These are phyloP conservation scores for Kodamaea neixiangensis DNA, from an alignment of 805 yeast species.

Conservation along the genomic window DNA sequence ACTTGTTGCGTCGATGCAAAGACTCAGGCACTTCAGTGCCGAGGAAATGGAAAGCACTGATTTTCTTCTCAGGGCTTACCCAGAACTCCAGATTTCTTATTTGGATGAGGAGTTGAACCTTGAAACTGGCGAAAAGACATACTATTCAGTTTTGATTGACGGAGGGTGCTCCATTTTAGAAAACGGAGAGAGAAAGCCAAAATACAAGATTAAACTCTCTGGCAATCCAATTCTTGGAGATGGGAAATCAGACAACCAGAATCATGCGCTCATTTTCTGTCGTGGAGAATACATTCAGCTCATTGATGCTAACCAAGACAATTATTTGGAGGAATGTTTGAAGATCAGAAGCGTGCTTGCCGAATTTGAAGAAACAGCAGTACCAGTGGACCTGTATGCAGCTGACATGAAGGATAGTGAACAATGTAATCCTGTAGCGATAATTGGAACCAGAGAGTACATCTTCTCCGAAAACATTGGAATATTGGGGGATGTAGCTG, in stretches of 20 bases:
- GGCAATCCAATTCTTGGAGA: constrained; percentile 86
- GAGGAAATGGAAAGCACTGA: constrained; percentile 64
- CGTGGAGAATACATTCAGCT: constrained; percentile 82
- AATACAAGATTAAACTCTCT: constrained; percentile 63
- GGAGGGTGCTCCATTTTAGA: constrained; percentile 63
- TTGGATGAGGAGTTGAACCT: constrained; percentile 52
- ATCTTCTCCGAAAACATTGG: constrained; percentile 83
- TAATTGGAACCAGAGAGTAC: constrained; percentile 81
- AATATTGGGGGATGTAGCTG: constrained; percentile 81
- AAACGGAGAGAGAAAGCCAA: constrained; percentile 47
- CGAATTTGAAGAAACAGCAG: constrained; percentile 65
- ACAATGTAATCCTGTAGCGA: constrained; percentile 63
- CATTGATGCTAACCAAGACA: constrained; percentile 83
- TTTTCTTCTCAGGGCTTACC: constrained; percentile 61
- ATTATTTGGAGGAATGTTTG: constrained; percentile 78
- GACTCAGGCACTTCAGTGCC: constrained; percentile 51
- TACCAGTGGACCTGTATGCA: constrained; percentile 16
- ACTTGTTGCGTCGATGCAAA: constrained; percentile 66
- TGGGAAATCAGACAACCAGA: constrained; percentile 84
- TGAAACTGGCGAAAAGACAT: constrained; percentile 46
- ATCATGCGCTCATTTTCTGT: constrained; percentile 70
- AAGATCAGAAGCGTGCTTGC: constrained; percentile 73
- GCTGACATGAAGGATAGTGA: constrained; percentile 18
- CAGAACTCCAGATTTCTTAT: constrained; percentile 65
- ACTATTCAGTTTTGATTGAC: constrained; percentile 69